Evolutionary conservation across 1,284 basidiomycete genomes (phyloP).

Genomic region (Sporisorium scitamineum): DNA sequence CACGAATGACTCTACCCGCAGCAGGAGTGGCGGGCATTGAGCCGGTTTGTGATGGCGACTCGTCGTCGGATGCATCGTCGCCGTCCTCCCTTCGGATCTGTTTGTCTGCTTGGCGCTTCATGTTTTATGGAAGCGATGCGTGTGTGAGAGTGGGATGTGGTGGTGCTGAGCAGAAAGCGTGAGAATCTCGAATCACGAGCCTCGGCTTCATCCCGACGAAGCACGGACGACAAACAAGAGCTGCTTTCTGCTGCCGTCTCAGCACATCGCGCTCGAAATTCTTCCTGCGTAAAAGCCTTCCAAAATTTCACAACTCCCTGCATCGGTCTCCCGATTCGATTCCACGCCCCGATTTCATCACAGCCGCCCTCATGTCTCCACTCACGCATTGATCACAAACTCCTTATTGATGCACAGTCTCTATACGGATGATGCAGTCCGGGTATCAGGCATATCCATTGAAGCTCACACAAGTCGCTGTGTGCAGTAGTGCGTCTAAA

Average conservation of each 20-base stretch:
- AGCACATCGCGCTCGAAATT: constrained; percentile 11
- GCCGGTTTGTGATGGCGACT: constrained; percentile 23
- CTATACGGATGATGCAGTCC: too few species aligned
- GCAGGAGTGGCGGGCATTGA: constrained; percentile 40
- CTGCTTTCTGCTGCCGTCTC: neutral
- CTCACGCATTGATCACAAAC: neutral
- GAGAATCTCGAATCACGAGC: neutral
- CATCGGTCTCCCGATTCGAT: neutral
- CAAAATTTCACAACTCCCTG: neutral
- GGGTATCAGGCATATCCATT: constrained; percentile 13
- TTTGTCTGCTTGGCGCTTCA: constrained; percentile 54
- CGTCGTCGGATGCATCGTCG: constrained; percentile 42
- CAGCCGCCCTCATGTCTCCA: neutral
- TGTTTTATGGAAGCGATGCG: constrained; percentile 1
- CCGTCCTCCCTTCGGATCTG: constrained; percentile 49
- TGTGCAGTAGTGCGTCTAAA: constrained; percentile 11
- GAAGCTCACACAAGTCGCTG: neutral
- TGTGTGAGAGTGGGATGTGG: neutral
- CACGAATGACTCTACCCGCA: constrained; percentile 40
- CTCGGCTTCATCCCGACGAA: neutral
- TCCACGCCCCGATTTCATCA: neutral
- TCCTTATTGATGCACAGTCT: constrained; percentile 1
- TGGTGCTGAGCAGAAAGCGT: constrained; percentile 6
- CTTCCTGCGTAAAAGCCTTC: constrained; percentile 6
- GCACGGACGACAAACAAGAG: constrained; percentile 22